A percentile compares a stretch with the other conserved stretches of the same genome.
These are phyloP conservation scores for Pseudoscleropodium purum DNA, from an alignment of 225 moss, liverwort and hornwort genomes.

Conservation along the genomic window DNA sequence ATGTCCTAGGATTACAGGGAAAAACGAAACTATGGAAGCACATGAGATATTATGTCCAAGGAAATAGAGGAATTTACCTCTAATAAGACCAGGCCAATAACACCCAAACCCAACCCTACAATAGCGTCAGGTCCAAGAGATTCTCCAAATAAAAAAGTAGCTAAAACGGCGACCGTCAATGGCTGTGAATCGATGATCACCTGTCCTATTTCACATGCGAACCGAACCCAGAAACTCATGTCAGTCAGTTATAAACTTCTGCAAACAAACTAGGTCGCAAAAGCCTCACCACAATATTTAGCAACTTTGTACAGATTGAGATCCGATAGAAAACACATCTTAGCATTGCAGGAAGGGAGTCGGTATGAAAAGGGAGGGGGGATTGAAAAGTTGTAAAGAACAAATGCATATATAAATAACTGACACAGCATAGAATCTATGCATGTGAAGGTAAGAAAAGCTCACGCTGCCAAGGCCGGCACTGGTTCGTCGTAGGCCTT, in stretches of 20 bases:
- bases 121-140: slow-evolving; percentile 60
- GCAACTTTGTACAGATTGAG: neutral
- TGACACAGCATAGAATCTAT: neutral
- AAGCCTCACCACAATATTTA: neutral
- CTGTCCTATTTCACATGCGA: slow-evolving; percentile 47
- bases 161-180: slow-evolving; percentile 83
- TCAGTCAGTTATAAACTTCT: slow-evolving; percentile 9
- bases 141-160: slow-evolving; percentile 81
- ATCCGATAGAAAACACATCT: neutral
- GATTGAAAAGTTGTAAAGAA: neutral
- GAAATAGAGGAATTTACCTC: slow-evolving; percentile 39
- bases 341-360: neutral
- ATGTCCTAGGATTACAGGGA: neutral
- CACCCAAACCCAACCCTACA: slow-evolving; percentile 68
- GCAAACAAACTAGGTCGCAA: neutral
- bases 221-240: slow-evolving; percentile 2
- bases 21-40: neutral
- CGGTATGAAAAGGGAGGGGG: no score
- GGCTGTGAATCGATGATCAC: slow-evolving; percentile 99
- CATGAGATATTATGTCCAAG: neutral
- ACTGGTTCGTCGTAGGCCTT: slow-evolving; percentile 86
- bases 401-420: neutral
- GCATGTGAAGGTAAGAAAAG: neutral
- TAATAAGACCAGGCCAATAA: slow-evolving; percentile 68
- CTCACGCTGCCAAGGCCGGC: slow-evolving; percentile 95